Base-by-base conservation (phyloP, 768 basidiomycete species). In the Collybia nuda region DNA sequence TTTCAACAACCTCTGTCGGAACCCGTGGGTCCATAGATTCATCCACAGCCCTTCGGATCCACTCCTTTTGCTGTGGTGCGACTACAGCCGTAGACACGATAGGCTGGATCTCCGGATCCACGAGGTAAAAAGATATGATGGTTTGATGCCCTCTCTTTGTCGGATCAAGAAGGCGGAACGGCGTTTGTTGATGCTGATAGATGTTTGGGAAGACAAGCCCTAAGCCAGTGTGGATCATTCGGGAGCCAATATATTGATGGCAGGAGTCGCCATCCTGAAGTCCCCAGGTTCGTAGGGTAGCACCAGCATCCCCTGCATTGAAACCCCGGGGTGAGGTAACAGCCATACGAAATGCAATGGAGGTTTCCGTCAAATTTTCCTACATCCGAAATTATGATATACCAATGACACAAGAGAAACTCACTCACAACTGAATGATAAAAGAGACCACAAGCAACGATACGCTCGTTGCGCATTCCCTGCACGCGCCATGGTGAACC, bases 191-290 rank as follows among this genome's bases (percentile, higher is more conserved):
- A 48, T 79, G 68, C 56, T 83, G 82, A 62, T 80, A 82, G 37
- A 81, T 74, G 59, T 84, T 84, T 14, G 82, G 82, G 53, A 79
- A 82, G 35, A 72, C 71, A 35, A 82, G 56, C 29, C 64, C 67
- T 28, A 78, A 62, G 5, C 73, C 75, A 14, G 56, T 43, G 1
- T 52, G 61, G 17, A 79, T 62, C 2, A 67, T 63, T 12, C 74
- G 66, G 17, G 66, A 55, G 15, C 77, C 77, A 32, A 80, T 62
- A 53, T 74, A 65, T 60, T 84, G 80, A 48, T 77, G 73, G 52
- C 75, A 76, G 1, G 75, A 63, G 50, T 77, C 75, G 2, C 72
- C 71, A 46, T 77, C 65, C 17, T 60, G 62, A 7, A 83, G 55
- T 8, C 79, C 80, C 80, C 80, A 82, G 0, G 75, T 77, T 35